A percentile compares a stretch with the other conserved stretches of the same genome.
These are phyloP conservation scores for Isatis tinctoria DNA, from an alignment of 345 rosid genomes.

Conservation along the genomic window DNA sequence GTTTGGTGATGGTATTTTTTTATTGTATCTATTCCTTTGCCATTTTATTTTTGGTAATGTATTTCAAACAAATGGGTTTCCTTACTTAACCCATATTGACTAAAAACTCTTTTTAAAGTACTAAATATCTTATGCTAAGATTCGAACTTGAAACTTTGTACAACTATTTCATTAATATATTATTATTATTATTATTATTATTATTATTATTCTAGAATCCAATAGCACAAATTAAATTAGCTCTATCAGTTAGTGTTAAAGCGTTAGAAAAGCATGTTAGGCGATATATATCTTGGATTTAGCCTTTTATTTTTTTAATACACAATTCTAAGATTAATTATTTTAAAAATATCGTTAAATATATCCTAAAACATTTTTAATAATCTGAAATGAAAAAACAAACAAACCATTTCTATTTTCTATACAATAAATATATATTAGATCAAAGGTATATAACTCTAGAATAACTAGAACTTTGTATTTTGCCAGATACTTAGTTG, in stretches of 20 bases:
- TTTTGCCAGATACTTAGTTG: no score
- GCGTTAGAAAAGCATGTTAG: no score
- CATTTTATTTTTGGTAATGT: neutral
- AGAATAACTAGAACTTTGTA: no score
- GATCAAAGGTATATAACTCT: neutral
- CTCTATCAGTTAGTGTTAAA: no score
- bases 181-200: no score
- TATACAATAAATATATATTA: neutral
- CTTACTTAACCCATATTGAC: neutral
- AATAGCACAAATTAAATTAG: no score
- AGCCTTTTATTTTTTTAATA: neutral
- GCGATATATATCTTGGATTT: no score
- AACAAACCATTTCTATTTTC: neutral
- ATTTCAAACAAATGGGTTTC: neutral
- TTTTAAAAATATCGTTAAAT: neutral
- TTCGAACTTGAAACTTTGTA: neutral
- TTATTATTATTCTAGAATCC: no score
- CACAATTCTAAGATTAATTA: neutral
- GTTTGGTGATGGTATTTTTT: neutral
- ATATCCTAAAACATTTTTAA: neutral
- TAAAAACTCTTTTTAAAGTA: neutral
- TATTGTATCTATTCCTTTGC: neutral
- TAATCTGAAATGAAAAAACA: neutral
- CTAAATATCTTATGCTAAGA: neutral
- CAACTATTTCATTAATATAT: neutral